phyloP scores from a whole-genome alignment of 208 protist genomes.

The Crithidia brevicula region DNA sequence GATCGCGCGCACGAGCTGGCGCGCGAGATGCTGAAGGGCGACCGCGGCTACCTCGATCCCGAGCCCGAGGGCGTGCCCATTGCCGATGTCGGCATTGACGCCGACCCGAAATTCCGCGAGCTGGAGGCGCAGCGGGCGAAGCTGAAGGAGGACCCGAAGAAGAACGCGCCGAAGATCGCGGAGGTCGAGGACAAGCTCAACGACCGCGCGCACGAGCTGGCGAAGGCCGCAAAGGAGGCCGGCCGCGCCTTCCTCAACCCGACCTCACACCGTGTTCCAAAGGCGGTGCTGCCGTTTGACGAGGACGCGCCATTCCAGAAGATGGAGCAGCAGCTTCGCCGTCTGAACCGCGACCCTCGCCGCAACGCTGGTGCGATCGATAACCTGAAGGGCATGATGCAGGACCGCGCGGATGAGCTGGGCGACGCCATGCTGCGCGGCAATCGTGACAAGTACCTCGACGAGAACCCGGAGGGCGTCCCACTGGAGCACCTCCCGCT shows the following conservation, averaged over 20 bases:
- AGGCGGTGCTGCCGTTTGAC: conserved; percentile 68
- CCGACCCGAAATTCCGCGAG: conserved; percentile 55
- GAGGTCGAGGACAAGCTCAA: conserved; percentile 76
- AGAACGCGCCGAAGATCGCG: conserved; percentile 48
- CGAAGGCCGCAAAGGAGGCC: conserved; percentile 53
- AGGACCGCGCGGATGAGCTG: conserved; percentile 71
- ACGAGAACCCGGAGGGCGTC: conserved; percentile 64
- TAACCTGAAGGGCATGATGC: conserved; percentile 74
- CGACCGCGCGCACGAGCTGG: conserved; percentile 72
- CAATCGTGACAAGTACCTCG: conserved; percentile 72
- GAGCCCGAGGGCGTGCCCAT: conserved; percentile 79
- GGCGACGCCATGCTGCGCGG: conserved; percentile 62
- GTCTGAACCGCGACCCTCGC: conserved; percentile 54
- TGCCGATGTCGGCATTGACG: conserved; percentile 50
- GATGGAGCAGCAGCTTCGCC: conserved; percentile 72
- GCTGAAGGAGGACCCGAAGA: conserved; percentile 66
- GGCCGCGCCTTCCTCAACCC: conserved; percentile 63
- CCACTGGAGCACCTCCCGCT: conserved; percentile 63
- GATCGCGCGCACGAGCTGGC: conserved; percentile 68
- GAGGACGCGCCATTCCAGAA: conserved; percentile 62
- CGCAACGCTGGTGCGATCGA: conserved; percentile 67
- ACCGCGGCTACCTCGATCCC: conserved; percentile 76
- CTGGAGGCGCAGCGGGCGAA: conserved; percentile 71
- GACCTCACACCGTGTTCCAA: conserved; percentile 59
- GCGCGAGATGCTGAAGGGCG: conserved; percentile 56